Base-by-base conservation (phyloP, 768 basidiomycete species). In the Pleurotus eryngii region DNA sequence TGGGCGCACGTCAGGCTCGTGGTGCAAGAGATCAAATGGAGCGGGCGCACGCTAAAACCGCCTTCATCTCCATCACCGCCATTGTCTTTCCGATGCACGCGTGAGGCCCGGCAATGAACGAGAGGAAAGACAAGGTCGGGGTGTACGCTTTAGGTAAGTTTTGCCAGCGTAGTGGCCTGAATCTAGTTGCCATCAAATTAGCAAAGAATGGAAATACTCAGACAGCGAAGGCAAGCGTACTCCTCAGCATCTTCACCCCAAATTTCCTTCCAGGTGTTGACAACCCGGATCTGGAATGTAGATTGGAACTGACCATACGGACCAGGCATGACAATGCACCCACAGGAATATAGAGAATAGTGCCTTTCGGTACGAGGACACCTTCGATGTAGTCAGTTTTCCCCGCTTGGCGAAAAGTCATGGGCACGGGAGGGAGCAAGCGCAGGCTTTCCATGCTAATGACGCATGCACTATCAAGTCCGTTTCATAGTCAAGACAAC, bases 181-280 rank as follows among this genome's bases (percentile, higher is more conserved):
- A 81, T 58, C 78, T 79, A 42, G 8, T 35, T 35, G 8, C 9
- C 9, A 35, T 35, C 30, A 3, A 0, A 4, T 35, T 8, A 35
- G 30, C 30, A 35, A 35, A 8, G 1, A 35, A 35, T 35, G 9
- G 30, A 35, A 35, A 30, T 30, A 7, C 9, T 30, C 8, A 30
- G 2, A 35, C 30, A 9, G 30, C 9, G 30, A 35, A 35, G 50
- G 40, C 38, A 24, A 35, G 55, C 71, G 27, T 64, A 78, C 76
- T 77, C 75, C 61, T 79, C 77, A 2, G 80, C 80, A 57, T 83
- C 78, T 47, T 74, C 72, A 12, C 81, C 81, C 81, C 80, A 83
- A 9, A 79, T 59, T 11, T 68, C 72, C 53, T 75, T 76, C 72
- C 75, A 79, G 1, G 78, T 80, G 59, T 83, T 83, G 45, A 81